These are phyloP conservation scores for Aspergillus vadensis DNA, from an alignment of 2,329 filamentous ascomycete species.

Conservation along the genomic window DNA sequence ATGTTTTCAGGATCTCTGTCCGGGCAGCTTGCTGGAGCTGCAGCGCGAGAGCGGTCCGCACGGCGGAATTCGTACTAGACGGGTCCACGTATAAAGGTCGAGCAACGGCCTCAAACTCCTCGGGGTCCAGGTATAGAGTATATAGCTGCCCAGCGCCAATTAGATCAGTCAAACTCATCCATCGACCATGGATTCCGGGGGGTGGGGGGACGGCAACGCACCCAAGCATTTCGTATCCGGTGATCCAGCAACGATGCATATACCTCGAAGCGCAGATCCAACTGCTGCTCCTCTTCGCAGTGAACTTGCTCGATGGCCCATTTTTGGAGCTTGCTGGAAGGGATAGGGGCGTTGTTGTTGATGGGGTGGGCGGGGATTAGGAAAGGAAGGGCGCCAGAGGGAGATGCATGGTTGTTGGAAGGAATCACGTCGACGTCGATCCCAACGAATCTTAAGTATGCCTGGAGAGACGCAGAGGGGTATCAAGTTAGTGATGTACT, in stretches of 20 bases:
- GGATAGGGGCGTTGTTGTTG: slow-evolving; percentile 52
- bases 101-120: slow-evolving; percentile 68
- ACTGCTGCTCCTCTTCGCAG: slow-evolving; percentile 51
- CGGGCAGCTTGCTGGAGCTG: slow-evolving; percentile 74
- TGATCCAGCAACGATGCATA: slow-evolving; percentile 78
- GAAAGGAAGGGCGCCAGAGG: slow-evolving; percentile 84
- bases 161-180: not conserved
- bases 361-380: slow-evolving; percentile 62
- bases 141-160: slow-evolving; percentile 60
- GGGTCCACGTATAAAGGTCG: slow-evolving; percentile 68
- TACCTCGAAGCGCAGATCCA: slow-evolving; percentile 65
- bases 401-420: slow-evolving; percentile 92
- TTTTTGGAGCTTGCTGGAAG: slow-evolving; percentile 67
- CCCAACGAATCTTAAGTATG: slow-evolving; percentile 76
- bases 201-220: slow-evolving; percentile 41
- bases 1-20: slow-evolving; percentile 69
- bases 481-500: slow-evolving; percentile 4
- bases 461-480: slow-evolving; percentile 51
- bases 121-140: slow-evolving; percentile 72
- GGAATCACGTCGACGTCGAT: slow-evolving; percentile 67
- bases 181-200: not conserved
- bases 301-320: slow-evolving; percentile 62
- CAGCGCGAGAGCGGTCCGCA: slow-evolving; percentile 63
- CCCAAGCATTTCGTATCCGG: slow-evolving; percentile 82
- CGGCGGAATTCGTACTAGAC: slow-evolving; percentile 61